Base-by-base conservation (phyloP, 306 rosid genomes). In the Vicia villosa region DNA sequence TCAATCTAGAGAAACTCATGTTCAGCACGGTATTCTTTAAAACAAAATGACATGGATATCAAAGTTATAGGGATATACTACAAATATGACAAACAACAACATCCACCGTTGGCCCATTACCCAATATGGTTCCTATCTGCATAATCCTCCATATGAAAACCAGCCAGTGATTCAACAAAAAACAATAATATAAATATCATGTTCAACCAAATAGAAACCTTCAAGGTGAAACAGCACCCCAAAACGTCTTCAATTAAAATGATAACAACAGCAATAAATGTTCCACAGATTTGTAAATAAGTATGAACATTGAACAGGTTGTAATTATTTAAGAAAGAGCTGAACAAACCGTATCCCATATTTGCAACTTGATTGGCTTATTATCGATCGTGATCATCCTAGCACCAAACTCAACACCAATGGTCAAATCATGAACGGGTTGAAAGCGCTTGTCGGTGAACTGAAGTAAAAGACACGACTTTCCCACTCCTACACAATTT, bases 351-450 rank as follows among this genome's bases (percentile, higher is more conserved):
- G 99, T 94, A 77, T 94, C 99, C 99, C 99, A 94, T 70, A 94
- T 94, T 86, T 94, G 99, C 73, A 94, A 87, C 80, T 94, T 94
- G 77, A 94, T 88, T 11, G 99, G 95, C 67, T 90, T 91, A 69
- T 78, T 88, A 63, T 91, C 97, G 62, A 94, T 94, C 16, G 94
- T 88, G 81, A 94, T 90, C 99, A 94, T 94, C 86, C 97, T 77
- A 34, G 99, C 99, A 22, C 99, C 99, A 28, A 94, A 94, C 79
- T 94, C 99, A 40, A 94, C 99, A 82, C 99, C 99, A 9, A 94
- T 94, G 13, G 99, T 94, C 75, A 94, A 84, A 77, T 94, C 97
- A 74, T 91, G 99, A 32, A 94, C 99, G 0, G 99, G 97, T 80
- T 94, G 99, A 79, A 94, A 94, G 22, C 99, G 85, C 87, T 91